These are phyloP conservation scores for Fraxinus greggii DNA, from an alignment of 305 asterid genomes.

Conservation along the genomic window DNA sequence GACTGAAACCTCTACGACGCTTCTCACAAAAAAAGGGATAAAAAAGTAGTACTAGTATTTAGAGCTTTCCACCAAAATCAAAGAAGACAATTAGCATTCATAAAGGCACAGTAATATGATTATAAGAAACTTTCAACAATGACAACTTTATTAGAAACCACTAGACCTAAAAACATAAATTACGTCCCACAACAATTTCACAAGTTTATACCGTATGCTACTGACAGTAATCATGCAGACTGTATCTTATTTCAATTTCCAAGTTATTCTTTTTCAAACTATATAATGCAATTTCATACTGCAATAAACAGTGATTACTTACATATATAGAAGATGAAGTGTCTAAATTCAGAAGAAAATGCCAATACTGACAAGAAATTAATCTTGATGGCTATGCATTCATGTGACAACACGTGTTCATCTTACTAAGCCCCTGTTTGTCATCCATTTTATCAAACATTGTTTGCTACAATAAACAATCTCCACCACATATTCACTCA, in stretches of 20 bases:
- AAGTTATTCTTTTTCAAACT: neutral
- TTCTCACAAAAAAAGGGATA: neutral
- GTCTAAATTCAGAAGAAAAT: constrained; percentile 3
- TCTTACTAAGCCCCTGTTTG: no score
- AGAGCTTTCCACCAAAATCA: neutral
- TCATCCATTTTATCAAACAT: no score
- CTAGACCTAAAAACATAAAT: neutral
- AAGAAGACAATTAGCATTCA: neutral
- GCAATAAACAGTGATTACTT: neutral
- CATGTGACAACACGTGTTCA: neutral
- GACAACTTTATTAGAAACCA: constrained; percentile 2
- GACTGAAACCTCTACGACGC: neutral
- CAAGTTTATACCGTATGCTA: neutral
- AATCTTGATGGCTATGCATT: neutral
- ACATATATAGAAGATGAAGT: neutral
- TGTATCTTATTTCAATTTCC: neutral
- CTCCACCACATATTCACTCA: no score
- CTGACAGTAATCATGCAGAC: neutral
- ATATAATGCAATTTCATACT: constrained; percentile 1
- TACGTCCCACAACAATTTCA: neutral
- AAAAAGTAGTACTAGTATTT: neutral
- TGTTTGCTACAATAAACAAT: no score
- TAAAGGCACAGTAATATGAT: neutral
- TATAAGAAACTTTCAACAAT: neutral
- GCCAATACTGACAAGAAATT: constrained; percentile 4